phyloP scores from a whole-genome alignment of 108 stramenopile genomes.

The Cylindrotheca fusiformis region DNA sequence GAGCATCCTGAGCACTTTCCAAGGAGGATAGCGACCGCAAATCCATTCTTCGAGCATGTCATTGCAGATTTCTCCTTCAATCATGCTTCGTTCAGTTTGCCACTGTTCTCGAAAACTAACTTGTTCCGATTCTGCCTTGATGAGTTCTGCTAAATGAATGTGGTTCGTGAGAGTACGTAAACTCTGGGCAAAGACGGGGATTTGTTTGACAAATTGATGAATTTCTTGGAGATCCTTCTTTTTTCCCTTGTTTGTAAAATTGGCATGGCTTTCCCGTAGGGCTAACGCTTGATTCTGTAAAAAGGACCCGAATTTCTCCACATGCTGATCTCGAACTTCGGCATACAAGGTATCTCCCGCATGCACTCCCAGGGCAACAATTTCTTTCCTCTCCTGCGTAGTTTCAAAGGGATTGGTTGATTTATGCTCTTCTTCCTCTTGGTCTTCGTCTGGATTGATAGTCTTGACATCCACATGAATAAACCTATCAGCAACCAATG shows the following conservation, averaged over 20 bases:
- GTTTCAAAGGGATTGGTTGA: conserved; percentile 4
- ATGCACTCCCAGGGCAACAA: conserved; percentile 72
- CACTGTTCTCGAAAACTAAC: conserved; percentile 86
- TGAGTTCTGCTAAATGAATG: conserved; percentile 92
- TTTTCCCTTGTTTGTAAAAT: conserved; percentile 85
- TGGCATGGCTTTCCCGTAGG: conserved; percentile 83
- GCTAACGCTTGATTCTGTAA: conserved; percentile 93
- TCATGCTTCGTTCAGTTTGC: conserved; percentile 92
- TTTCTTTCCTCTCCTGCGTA: conserved; percentile 11
- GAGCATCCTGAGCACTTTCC: conserved; percentile 72
- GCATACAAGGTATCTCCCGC: conserved; percentile 88
- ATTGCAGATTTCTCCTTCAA: conserved; percentile 90
- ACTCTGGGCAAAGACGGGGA: conserved; percentile 73
- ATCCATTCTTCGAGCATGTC: conserved; percentile 83
- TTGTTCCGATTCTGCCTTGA: conserved; percentile 83
- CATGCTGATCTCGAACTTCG: conserved; percentile 92
- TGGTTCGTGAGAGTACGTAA: conserved; percentile 86
- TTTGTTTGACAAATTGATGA: conserved; percentile 97
- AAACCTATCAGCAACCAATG: not conserved
- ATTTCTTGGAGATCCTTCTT: conserved; percentile 93
- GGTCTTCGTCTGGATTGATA: conserved; percentile 66
- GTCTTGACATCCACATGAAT: conserved; percentile 42
- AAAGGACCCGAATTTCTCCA: conserved; percentile 92
- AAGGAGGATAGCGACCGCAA: conserved; percentile 69
- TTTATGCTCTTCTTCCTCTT: conserved; percentile 10